Percentiles rank a stretch among this genome's conserved stretches.
Evolutionary conservation across 257 asterid genomes (phyloP).

Genomic region (Coffea eugenioides): DNA sequence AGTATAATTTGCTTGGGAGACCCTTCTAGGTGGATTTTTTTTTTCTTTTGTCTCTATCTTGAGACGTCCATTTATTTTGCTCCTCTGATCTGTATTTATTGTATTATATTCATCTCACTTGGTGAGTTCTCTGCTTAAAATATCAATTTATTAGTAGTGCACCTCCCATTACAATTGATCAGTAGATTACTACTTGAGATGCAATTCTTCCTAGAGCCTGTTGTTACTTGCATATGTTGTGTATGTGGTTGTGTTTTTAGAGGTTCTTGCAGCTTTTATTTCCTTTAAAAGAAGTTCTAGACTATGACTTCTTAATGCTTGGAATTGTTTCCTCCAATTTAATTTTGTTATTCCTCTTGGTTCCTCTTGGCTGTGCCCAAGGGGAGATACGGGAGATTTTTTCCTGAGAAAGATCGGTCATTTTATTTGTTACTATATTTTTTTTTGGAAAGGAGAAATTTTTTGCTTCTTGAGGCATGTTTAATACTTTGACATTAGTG

Average conservation of each 20-base stretch:
- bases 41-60: background rate
- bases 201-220: background rate
- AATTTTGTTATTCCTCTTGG: background rate
- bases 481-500: constrained; percentile 16
- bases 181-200: background rate
- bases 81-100: background rate
- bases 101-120: background rate
- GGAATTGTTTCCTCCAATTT: background rate
- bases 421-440: background rate
- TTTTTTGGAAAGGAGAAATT: background rate
- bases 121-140: background rate
- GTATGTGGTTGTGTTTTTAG: background rate
- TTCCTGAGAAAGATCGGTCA: background rate
- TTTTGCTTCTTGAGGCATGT: background rate
- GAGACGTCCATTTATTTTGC: background rate
- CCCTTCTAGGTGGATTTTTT: background rate
- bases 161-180: background rate
- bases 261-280: background rate
- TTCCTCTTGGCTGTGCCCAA: background rate
- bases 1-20: background rate
- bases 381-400: background rate
- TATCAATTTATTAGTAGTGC: background rate
- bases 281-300: background rate
- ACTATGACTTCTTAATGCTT: background rate
- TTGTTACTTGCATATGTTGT: background rate